Base-by-base conservation (phyloP, 2,329 filamentous ascomycete genomes). In the Periconia digitata region DNA sequence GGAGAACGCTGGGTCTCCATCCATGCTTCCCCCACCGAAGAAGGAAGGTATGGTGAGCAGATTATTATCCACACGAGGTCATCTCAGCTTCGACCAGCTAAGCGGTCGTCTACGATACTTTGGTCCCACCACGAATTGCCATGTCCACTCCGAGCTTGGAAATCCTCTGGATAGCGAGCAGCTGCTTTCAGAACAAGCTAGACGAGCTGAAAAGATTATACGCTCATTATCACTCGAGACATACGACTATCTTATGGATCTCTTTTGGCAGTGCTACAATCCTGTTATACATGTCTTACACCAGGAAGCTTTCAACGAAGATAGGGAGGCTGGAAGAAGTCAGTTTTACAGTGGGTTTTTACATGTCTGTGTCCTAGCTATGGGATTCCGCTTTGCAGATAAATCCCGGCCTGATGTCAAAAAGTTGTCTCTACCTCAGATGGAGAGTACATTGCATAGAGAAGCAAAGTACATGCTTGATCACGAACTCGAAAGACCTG, bases 391-490 rank as follows among this genome's bases (percentile, higher is more conserved):
- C 29, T 79, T 74, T 47, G 76, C 79, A 18, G 78, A 82, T 55
- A 73, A 74, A 59, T 64, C 69, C 15, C 67, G 79, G 23, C 70
- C 74, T 2, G 79, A 81, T 50, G 76, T 81, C 48, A 72, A 73
- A 51, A 72, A 68, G 44, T 74, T 82, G 18, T 67, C 73, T 1
- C 47, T 80, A 1, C 74, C 72, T 3, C 72, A 70, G 29, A 71
- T 76, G 53, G 78, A 82, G 59, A 81, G 78, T 55, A 78, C 75
- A 0, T 64, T 82, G 17, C 79, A 82, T 49, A 62, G 76, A 23
- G 79, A 81, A 59, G 77, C 79, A 42, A 81, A 80, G 58, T 74
- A 76, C 40, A 78, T 82, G 77, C 64, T 81, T 17, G 77, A 81
- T 49, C 72, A 72, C 46, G 79, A 81, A 56, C 64, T 82, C 29